Base-by-base conservation (phyloP, 2,329 filamentous ascomycete genomes). In the Periconia digitata region DNA sequence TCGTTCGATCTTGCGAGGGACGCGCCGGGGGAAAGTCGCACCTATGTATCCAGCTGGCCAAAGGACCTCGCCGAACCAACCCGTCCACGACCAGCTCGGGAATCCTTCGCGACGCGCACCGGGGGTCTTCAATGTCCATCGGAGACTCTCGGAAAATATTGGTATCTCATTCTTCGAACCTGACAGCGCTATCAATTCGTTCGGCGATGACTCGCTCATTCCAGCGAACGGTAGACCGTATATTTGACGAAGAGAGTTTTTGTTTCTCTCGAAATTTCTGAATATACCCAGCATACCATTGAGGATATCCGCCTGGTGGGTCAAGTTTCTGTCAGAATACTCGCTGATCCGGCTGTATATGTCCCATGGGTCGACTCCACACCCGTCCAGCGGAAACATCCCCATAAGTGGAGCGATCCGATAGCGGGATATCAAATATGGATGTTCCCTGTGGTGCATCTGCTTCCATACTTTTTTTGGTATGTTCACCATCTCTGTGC, bases 1-100 rank as follows among this genome's bases (percentile, higher is more conserved):
- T 5, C 47, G 39, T n/a, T 41, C 43, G 13, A 42, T 23, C 23
- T 24, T 44, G 2, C 37, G 39, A 29, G 43, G 22, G 7, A 39
- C 36, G 6, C 36, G 47, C 17, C 24, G 7, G 6, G 27, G 8
- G n/a, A 16, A 12, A 15, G 20, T 47, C 24, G 12, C 24, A 10
- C 24, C 24, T 5, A 32, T 13, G 32, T 50, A 53, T 32, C 35
- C 36, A 6, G 21, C 17, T 8, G 47, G 51, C 47, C 47, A 53
- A 2, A 10, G 21, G 2, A 47, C 36, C 16, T 39, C 43, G n/a
- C 51, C 51, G 23, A 40, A 46, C 38, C 51, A 48, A 21, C 48
- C 48, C 10, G 48, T 51, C 48, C 48, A 51, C 15, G 48, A 51
- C 48, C 48, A 51, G 18, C 48, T 51, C 8, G 48, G 48, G 34